Conservation (phyloP, 495 filamentous ascomycete species). For the Penicillium antarcticum region DNA sequence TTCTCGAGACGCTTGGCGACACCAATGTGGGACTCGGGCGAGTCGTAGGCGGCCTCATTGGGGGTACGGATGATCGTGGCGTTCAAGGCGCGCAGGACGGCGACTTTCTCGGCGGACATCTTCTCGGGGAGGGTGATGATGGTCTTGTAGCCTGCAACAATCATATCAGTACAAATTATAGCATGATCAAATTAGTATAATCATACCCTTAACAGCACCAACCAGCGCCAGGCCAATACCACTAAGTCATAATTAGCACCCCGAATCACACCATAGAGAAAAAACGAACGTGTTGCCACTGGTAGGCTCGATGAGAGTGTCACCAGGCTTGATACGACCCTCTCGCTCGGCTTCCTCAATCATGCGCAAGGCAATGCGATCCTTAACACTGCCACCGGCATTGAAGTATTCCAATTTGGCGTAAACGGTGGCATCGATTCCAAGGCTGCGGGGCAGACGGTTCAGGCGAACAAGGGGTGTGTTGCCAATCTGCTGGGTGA, state of each 20-base stretch:
- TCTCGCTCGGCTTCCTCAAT: slow-evolving; percentile 89
- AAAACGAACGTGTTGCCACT: slow-evolving; percentile 83
- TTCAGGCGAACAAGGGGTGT: slow-evolving; percentile 93
- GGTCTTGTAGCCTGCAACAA: slow-evolving; percentile 70
- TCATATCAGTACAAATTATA: neutral
- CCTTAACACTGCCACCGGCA: slow-evolving; percentile 96
- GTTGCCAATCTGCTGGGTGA: slow-evolving; percentile 80
- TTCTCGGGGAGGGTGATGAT: slow-evolving; percentile 99
- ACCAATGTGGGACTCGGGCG: slow-evolving; percentile 94
- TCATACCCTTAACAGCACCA: slow-evolving; percentile 79
- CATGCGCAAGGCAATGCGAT: slow-evolving; percentile 96
- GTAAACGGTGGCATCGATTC: slow-evolving; percentile 86
- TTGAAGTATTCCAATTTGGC: slow-evolving; percentile 97
- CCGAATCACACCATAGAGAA: neutral
- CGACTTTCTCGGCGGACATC: slow-evolving; percentile 98
- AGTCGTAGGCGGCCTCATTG: slow-evolving; percentile 91
- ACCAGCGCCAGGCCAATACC: slow-evolving; percentile 95
- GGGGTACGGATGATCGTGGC: slow-evolving; percentile 97
- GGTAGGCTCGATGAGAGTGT: slow-evolving; percentile 96
- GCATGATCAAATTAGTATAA: neutral
- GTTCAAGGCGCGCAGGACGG: slow-evolving; percentile 86
- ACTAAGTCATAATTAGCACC: slow-evolving; percentile 35
- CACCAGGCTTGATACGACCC: slow-evolving; percentile 93
- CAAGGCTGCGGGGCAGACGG: slow-evolving; percentile 81
- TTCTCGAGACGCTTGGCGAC: slow-evolving; percentile 87